A percentile compares a stretch with the other conserved stretches of the same genome.
Evolutionary conservation across 2,329 filamentous ascomycete species (phyloP).

Genomic region (Thelonectria olida): DNA sequence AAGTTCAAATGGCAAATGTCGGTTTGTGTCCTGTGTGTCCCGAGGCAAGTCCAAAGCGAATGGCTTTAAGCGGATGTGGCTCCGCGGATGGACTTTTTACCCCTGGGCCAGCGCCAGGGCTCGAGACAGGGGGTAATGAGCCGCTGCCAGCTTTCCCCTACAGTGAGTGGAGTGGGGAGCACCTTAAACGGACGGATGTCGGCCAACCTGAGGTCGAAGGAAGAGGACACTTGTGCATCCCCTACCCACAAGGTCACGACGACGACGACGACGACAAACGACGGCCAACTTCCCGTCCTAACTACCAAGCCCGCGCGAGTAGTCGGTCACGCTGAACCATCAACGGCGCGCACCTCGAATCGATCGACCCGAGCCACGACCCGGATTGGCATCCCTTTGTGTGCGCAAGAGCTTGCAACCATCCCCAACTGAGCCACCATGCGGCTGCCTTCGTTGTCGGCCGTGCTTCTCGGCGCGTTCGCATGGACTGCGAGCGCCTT

Average conservation of each 20-base stretch:
- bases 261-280: conserved; percentile 22
- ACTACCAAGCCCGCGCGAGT: not conserved
- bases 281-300: conserved; percentile 21
- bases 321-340: conserved; percentile 27
- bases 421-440: conserved; percentile 46
- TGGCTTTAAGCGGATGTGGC: not conserved
- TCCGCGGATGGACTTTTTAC: not conserved
- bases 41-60: too few relatives aligned
- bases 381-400: conserved; percentile 27
- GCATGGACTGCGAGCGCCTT: conserved; percentile 60
- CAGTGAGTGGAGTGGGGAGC: conserved; percentile 37
- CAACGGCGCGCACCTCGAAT: conserved; percentile 28
- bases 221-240: conserved; percentile 44
- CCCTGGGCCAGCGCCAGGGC: conserved; percentile 15
- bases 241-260: conserved; percentile 38
- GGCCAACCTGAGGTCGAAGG: conserved; percentile 13
- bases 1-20: too few relatives aligned
- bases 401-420: conserved; percentile 22
- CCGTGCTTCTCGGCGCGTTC: conserved; percentile 59
- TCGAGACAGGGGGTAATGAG: conserved; percentile 9
- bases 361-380: conserved; percentile 25
- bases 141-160: conserved; percentile 6
- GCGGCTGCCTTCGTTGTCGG: conserved; percentile 58
- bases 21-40: too few relatives aligned
- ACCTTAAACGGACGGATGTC: conserved; percentile 38